phyloP scores from a whole-genome alignment of 2,329 filamentous ascomycete genomes.

The Pyrenochaeta sp. region DNA sequence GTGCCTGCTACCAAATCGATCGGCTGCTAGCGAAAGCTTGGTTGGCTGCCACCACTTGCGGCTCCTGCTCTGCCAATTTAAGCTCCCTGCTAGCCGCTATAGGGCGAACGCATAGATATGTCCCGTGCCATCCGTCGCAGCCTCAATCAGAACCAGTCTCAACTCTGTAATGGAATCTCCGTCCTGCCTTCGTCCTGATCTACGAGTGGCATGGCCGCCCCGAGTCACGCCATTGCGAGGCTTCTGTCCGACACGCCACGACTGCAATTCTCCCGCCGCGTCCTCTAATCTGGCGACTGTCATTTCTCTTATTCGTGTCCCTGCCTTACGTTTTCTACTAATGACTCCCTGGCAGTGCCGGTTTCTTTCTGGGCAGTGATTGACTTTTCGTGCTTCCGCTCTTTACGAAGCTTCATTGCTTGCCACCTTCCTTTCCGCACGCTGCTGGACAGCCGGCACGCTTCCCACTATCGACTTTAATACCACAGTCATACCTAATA shows the following conservation, averaged over 20 bases:
- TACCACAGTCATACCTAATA: constrained; percentile 44
- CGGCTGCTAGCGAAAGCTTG: constrained; percentile 29
- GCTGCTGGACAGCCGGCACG: constrained; percentile 50
- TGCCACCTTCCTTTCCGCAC: constrained; percentile 37
- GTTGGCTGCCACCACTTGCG: constrained; percentile 33
- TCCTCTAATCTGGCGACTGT: constrained; percentile 5
- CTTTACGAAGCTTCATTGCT: constrained; percentile 37
- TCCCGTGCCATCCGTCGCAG: constrained; percentile 41
- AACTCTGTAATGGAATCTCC: constrained; percentile 36
- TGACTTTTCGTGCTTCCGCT: constrained; percentile 34
- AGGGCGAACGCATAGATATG: constrained; percentile 38
- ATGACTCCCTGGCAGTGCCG: constrained; percentile 40
- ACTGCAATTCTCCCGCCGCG: constrained; percentile 21
- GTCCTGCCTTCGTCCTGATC: constrained; percentile 39
- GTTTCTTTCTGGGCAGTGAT: constrained; percentile 35
- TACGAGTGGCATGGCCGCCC: constrained; percentile 29
- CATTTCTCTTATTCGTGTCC: constrained; percentile 36
- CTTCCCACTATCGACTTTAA: constrained; percentile 43
- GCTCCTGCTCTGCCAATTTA: constrained; percentile 23
- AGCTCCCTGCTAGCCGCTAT: constrained; percentile 27
- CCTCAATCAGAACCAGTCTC: constrained; percentile 44
- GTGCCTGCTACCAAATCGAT: constrained; percentile 15
- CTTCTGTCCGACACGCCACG: constrained; percentile 20
- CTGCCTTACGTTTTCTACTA: constrained; percentile 29
- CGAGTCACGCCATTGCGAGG: constrained; percentile 43